These are phyloP conservation scores for Isabelozyma gotoi DNA, from an alignment of 805 yeast genomes.

Conservation along the genomic window DNA sequence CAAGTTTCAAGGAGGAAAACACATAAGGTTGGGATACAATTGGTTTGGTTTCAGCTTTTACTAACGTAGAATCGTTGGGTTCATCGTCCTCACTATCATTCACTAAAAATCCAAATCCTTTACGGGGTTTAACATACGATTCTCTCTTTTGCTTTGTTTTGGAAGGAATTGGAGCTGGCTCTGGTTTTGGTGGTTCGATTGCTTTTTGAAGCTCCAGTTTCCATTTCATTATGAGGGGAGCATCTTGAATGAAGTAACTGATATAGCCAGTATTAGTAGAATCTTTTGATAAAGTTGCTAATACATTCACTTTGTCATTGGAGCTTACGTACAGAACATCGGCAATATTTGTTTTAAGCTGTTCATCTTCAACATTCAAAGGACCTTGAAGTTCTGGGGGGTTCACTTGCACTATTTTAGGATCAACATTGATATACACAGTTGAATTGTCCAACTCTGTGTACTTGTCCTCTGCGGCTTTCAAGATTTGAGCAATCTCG, in stretches of 20 bases:
- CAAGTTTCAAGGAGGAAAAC: neutral
- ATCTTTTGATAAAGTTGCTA: conserved; percentile 12
- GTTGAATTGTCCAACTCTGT: no score
- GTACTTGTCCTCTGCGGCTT: neutral
- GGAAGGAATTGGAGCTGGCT: neutral
- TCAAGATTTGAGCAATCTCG: neutral
- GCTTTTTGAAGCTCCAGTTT: neutral
- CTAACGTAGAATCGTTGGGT: no score
- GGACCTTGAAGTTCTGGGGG: no score
- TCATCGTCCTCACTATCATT: neutral
- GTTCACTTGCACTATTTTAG: no score
- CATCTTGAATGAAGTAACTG: conserved; percentile 22
- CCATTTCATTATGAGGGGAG: conserved; percentile 26
- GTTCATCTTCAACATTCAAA: neutral
- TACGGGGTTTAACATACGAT: conserved; percentile 16
- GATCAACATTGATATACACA: no score
- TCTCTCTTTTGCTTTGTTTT: neutral
- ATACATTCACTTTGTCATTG: conserved; percentile 11
- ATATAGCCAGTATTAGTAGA: conserved; percentile 5
- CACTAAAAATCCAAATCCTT: conserved; percentile 24
- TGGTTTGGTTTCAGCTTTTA: no score
- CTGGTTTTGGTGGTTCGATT: no score
- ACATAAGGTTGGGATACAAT: no score
- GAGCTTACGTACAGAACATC: conserved; percentile 14
- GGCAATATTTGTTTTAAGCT: neutral